These are phyloP conservation scores for Volvox carteri DNA, from an alignment of 163 green algal genomes.

Conservation along the genomic window DNA sequence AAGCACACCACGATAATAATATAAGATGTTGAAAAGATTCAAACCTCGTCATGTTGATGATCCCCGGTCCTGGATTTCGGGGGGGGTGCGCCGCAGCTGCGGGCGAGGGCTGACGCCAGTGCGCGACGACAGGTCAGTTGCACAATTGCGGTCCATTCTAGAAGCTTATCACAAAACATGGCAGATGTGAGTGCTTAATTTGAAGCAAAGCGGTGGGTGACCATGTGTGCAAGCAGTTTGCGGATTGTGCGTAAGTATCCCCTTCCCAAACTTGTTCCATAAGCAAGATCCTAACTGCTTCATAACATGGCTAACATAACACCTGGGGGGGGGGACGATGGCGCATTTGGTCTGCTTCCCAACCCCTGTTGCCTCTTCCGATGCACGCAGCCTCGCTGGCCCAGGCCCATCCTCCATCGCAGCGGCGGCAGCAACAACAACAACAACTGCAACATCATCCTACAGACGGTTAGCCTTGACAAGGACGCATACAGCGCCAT, in stretches of 20 bases:
- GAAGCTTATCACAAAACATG: neutral
- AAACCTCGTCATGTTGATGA: neutral
- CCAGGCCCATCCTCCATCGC: slow-evolving; percentile 38
- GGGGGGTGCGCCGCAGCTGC: neutral
- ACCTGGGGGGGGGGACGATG: neutral
- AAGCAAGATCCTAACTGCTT: neutral
- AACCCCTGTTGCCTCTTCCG: neutral
- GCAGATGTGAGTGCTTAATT: neutral
- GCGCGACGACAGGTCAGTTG: slow-evolving; percentile 5
- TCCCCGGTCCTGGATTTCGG: neutral
- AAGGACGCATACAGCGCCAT: neutral
- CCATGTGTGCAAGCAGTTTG: neutral
- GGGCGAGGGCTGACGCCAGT: neutral
- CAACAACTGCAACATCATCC: neutral
- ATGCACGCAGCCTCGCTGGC: neutral
- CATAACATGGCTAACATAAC: neutral
- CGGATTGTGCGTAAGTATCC: neutral
- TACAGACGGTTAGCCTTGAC: neutral
- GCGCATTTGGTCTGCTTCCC: neutral
- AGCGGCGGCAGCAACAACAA: neutral
- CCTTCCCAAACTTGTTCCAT: neutral
- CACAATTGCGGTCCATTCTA: neutral
- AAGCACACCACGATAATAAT: neutral
- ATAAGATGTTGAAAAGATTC: neutral
- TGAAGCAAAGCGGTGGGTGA: neutral